These are phyloP conservation scores for Scutellaria minor DNA, from an alignment of 257 asterid species.

Conservation along the genomic window DNA sequence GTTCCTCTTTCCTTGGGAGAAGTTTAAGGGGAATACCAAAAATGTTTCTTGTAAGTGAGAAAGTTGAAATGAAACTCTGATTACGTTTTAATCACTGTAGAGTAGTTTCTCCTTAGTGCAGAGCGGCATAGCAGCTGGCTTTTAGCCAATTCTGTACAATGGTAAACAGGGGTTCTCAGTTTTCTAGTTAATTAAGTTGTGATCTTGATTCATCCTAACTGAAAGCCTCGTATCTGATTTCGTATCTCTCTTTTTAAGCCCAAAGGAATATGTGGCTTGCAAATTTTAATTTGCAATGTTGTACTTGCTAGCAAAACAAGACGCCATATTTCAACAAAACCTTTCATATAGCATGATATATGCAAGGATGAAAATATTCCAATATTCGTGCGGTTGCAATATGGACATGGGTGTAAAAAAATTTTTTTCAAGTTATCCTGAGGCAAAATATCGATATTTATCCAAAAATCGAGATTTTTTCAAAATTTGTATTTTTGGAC, in stretches of 20 bases:
- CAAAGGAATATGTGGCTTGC: constrained; percentile 7
- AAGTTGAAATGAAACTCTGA: not conserved
- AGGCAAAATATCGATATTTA: too few relatives aligned
- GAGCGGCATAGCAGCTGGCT: not conserved
- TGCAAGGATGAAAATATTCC: too few relatives aligned
- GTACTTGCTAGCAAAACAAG: not conserved
- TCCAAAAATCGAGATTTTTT: too few relatives aligned
- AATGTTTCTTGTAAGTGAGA: not conserved
- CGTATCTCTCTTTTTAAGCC: not conserved
- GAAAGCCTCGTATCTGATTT: not conserved
- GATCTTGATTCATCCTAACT: not conserved
- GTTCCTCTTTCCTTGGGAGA: not conserved
- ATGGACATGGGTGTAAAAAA: too few relatives aligned
- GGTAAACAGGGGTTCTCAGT: not conserved
- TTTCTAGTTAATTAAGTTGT: not conserved
- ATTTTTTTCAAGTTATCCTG: too few relatives aligned
- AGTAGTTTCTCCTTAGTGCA: not conserved
- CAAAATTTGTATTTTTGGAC: too few relatives aligned
- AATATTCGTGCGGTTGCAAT: too few relatives aligned
- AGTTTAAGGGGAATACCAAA: not conserved
- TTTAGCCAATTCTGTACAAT: not conserved
- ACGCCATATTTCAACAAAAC: not conserved
- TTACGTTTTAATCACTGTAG: not conserved
- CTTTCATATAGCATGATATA: too few relatives aligned
- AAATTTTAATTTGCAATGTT: not conserved